phyloP scores from a whole-genome alignment of 108 stramenopile species.

The Thalassiosira profunda region DNA sequence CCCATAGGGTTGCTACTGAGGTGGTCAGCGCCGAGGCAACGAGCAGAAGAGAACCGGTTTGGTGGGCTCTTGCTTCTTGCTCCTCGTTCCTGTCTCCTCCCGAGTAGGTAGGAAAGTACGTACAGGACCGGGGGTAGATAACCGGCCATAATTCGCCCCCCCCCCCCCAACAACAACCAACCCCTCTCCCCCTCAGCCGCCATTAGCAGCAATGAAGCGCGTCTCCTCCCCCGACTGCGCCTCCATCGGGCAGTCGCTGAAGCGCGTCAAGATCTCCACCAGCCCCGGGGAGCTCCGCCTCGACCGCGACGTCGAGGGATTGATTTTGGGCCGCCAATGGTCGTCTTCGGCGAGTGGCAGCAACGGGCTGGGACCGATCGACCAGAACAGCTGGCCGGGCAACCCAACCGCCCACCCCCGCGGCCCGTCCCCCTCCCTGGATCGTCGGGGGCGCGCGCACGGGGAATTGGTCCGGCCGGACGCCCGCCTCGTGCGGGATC shows the following conservation, averaged over 20 bases:
- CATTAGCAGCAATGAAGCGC: slow-evolving; percentile 9
- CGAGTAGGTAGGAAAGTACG: too few species aligned
- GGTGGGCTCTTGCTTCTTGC: too few species aligned
- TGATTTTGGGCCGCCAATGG: slow-evolving; percentile 38
- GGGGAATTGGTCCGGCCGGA: slow-evolving; percentile 18
- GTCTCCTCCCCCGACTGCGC: background rate
- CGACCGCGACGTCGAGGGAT: slow-evolving; percentile 57
- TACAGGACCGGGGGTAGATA: too few species aligned
- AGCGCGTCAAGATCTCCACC: slow-evolving; percentile 71
- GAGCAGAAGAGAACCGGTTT: too few species aligned
- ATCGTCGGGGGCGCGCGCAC: slow-evolving; percentile 7
- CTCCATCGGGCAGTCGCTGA: slow-evolving; percentile 47
- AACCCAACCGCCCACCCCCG: background rate
- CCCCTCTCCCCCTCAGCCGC: too few species aligned
- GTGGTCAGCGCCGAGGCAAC: too few species aligned
- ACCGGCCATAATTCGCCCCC: too few species aligned
- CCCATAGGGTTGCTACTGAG: too few species aligned
- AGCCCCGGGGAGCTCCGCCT: slow-evolving; percentile 76
- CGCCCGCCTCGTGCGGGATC: slow-evolving; percentile 36
- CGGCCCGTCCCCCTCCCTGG: slow-evolving; percentile 1
- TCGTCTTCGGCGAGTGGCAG: slow-evolving; percentile 4
- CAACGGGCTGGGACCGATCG: background rate
- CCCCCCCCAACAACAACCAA: too few species aligned
- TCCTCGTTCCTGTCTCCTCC: too few species aligned
- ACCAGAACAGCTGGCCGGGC: background rate